Base-by-base conservation (phyloP, 139 green algal genomes). In the Volvox africanus region DNA sequence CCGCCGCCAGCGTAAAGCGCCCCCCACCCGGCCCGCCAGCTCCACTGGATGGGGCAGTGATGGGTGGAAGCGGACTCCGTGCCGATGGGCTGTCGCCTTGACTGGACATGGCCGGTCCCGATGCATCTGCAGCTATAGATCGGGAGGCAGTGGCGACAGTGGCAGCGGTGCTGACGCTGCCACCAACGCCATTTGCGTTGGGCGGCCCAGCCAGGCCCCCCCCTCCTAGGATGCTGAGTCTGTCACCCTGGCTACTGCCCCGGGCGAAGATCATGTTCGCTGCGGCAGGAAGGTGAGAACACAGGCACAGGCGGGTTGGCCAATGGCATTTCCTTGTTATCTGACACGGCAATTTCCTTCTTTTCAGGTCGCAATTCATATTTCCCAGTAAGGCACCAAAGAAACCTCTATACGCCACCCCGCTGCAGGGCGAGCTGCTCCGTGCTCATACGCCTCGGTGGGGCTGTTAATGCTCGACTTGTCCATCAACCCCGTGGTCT, bases 1-100 rank as follows among this genome's bases (percentile, higher is more conserved):
- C 87, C 37, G 87, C 87, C 14, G 75, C 76, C 33, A 91, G 61
- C 0, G 75, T 91, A 32, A 91, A 91, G 2, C 77, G 61, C 32
- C 61, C 26, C 26, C 16, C 76, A 75, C 50, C 86, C 20, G 17
- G 67, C 24, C 36, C 68, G 62, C 19, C 82, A 22, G 20, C 68
- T 11, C 19, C 37, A 14, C 69, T 22, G 3, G 86, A 44, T 3
- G 50, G 37, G 14, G 73, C 73, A 3, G 32, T 76, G 50, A 77
- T 75, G 50, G 86, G 73, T 11, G 86, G n/a, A 19, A 89, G 69
- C 11, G 68, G 69, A 17, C 19, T 67, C 17, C 12, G 11, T 20
- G 83, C 32, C 82, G 6, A 28, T 9, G 83, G 13, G 28, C 71
- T 35, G 71, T 79, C 71, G 71, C 71, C 71, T 5, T 61, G 83